Conservation (phyloP, 176 grass and related monocot genomes). For the Cymbopogon citratus region DNA sequence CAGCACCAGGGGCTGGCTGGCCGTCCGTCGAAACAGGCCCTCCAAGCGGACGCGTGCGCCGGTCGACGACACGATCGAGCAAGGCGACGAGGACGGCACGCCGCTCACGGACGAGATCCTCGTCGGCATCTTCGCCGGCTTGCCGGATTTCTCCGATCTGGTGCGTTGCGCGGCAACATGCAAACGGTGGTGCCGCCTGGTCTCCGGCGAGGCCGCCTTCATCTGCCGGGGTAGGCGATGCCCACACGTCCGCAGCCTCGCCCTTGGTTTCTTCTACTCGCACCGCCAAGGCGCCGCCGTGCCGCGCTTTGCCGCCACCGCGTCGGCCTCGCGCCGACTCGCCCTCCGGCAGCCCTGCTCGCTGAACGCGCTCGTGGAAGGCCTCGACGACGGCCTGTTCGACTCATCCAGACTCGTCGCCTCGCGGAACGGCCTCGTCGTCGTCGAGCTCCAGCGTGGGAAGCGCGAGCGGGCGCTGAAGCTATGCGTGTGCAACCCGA, state of each 20-base stretch:
- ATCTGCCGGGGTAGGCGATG: background rate
- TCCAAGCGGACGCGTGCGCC: background rate
- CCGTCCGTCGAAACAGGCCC: background rate
- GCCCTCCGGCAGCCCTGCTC: background rate
- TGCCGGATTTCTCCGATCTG: background rate
- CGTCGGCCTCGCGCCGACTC: background rate
- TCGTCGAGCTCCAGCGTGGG: background rate
- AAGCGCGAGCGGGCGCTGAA: background rate
- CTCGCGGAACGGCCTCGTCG: background rate
- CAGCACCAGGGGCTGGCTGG: background rate
- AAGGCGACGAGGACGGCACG: background rate
- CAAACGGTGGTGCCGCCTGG: background rate
- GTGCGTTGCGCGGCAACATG: background rate
- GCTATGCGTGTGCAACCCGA: background rate
- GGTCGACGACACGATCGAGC: background rate
- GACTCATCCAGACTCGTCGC: background rate
- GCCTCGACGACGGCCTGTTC: background rate
- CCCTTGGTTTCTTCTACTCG: background rate
- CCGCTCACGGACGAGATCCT: background rate
- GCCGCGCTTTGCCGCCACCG: background rate
- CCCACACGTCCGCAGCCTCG: background rate
- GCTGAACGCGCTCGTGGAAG: background rate
- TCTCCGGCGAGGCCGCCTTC: background rate
- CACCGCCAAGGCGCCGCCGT: background rate
- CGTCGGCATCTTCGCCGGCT: background rate